Evolutionary conservation across 257 asterid species (phyloP).

Genomic region (Solanum gracilifrons): DNA sequence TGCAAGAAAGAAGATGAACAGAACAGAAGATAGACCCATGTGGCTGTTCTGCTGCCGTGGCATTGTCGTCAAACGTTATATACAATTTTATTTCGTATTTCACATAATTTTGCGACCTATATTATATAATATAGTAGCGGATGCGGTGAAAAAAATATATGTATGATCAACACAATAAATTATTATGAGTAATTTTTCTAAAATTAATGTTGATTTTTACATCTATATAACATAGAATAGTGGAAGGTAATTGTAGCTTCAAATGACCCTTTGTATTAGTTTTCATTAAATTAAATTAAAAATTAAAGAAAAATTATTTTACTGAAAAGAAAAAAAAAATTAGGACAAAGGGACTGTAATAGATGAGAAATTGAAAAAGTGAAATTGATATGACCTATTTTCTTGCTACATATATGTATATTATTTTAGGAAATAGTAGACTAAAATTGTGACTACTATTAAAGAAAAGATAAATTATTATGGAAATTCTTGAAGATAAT

Average conservation of each 20-base stretch:
- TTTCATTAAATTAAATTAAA: neutral
- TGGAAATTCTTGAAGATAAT: neutral
- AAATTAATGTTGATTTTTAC: neutral
- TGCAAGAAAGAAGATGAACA: neutral
- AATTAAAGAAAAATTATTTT: neutral
- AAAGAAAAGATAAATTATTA: neutral
- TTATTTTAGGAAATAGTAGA: neutral
- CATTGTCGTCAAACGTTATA: neutral
- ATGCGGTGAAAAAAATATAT: too few relatives aligned
- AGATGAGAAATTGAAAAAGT: neutral
- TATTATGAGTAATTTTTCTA: neutral
- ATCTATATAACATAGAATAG: neutral
- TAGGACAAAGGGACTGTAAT: neutral
- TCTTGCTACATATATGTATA: neutral
- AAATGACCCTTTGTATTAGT: neutral
- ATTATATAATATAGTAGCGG: too few relatives aligned
- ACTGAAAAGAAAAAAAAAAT: neutral
- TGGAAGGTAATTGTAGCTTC: neutral
- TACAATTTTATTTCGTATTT: neutral
- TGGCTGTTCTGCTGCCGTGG: constrained; percentile 11
- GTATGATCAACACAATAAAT: neutral
- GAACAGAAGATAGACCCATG: constrained; percentile 8
- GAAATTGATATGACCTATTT: neutral
- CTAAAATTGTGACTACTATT: neutral
- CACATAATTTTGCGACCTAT: too few relatives aligned